Evolutionary conservation across 805 yeast species (phyloP), one percentile per base, ranked within the genome.

Genomic region (Cyberlindnera suaveolens): DNA sequence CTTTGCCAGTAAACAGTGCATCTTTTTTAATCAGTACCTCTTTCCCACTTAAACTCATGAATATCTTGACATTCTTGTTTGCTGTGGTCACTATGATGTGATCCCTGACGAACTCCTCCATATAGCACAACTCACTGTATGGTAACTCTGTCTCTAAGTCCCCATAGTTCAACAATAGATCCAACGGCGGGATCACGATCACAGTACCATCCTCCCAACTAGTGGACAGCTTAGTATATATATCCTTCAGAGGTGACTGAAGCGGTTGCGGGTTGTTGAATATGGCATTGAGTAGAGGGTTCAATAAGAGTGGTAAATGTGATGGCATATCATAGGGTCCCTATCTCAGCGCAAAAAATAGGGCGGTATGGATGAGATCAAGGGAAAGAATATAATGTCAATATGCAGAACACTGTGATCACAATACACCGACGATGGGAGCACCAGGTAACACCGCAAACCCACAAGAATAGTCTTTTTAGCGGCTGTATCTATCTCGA

Each of bases 171-270:
- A 64, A 54, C 10, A 84, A 63, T 3, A 72, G 61, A 23, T 62
- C 56, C 1, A 82, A 64, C 5, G 78, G 76, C 0, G 95, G 95
- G 1, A 82, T 78, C n/a, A 85, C 57, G 13, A 85, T 68, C 56
- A 71, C 79, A n/a, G 72, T 74, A 16, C 68, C 69, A 32, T 82
- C 47, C 60, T 62, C 35, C 54, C 59, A 43, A 23, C 51, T 36
- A 9, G 38, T 34, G 2, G 68, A 52, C 19, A 82, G 53, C 39
- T 61, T 69, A 4, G 62, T 56, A 31, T 78, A 67, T 7, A 77
- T 64, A n/a, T 67, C 68, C 44, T 69, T 72, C 40, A 72, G 63
- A 14, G 80, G 72, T 0, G 72, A 66, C n/a, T 60, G 62, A 6
- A 60, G 46, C 2, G 78, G 78, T 44, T 64, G 67, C 0, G 84